phyloP scores from a whole-genome alignment of 1,284 basidiomycete species.

The Peniophora sp. region DNA sequence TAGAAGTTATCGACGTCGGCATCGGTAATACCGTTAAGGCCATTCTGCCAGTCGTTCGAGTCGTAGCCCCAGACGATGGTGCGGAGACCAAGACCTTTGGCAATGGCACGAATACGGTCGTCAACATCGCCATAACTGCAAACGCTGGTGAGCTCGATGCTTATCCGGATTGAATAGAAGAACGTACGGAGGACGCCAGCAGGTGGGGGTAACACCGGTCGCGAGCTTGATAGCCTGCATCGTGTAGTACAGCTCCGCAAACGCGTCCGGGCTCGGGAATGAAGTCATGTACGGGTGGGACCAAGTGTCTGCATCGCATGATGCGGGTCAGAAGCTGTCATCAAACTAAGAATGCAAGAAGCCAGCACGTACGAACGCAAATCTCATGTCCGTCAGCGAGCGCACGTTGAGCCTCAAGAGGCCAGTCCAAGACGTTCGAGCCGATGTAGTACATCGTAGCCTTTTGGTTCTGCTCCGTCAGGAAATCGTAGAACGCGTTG shows the following conservation, averaged over 20 bases:
- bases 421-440: conserved; percentile 68
- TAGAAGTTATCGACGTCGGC: conserved; percentile 36
- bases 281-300: conserved; percentile 63
- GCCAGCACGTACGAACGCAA: conserved; percentile 37
- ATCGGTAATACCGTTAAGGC: conserved; percentile 33
- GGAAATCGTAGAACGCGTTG: conserved; percentile 54
- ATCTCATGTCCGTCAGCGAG: conserved; percentile 62
- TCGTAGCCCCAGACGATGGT: conserved; percentile 65
- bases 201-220: conserved; percentile 58
- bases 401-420: conserved; percentile 61
- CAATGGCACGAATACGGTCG: conserved; percentile 67
- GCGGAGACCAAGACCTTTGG: conserved; percentile 48
- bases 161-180: neutral
- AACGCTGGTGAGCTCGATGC: neutral
- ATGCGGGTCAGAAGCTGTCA: neutral
- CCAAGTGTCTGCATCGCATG: conserved; percentile 40
- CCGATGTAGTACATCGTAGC: conserved; percentile 79
- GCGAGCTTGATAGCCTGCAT: conserved; percentile 44
- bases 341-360: neutral
- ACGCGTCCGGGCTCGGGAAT: conserved; percentile 63
- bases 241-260: conserved; percentile 77
- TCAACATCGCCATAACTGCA: neutral
- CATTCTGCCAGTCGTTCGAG: conserved; percentile 62
- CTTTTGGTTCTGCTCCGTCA: conserved; percentile 57
- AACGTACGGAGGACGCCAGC: conserved; percentile 63